These are phyloP conservation scores for Parathielavia appendiculata DNA, from an alignment of 495 filamentous ascomycete species.

Conservation along the genomic window DNA sequence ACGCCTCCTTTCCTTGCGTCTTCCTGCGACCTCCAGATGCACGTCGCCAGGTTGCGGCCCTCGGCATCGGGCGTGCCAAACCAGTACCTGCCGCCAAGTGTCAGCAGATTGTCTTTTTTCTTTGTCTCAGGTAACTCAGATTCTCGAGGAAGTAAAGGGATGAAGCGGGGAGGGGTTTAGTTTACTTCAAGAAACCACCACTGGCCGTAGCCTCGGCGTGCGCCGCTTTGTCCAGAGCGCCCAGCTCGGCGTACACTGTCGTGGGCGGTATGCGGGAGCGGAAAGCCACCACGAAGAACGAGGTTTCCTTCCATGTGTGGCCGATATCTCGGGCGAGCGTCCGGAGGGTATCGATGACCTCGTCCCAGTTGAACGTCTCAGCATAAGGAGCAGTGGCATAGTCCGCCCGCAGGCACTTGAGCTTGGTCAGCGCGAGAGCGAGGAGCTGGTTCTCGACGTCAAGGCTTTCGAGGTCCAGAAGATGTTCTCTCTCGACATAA, in stretches of 20 bases:
- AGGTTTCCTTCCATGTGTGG: conserved; percentile 56
- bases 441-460: conserved; percentile 60
- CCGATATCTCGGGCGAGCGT: conserved; percentile 40
- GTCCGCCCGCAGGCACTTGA: conserved; percentile 57
- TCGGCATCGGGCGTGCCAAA: conserved; percentile 63
- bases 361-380: conserved; percentile 72
- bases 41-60: conserved; percentile 68
- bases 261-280: conserved; percentile 60
- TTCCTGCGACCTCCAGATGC: conserved; percentile 64
- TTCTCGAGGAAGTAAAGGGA: too few relatives aligned
- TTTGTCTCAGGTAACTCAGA: conserved; percentile 12
- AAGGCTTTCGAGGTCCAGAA: conserved; percentile 63
- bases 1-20: conserved; percentile 65
- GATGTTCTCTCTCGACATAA: conserved; percentile 61
- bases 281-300: conserved; percentile 81
- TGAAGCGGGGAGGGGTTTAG: too few relatives aligned
- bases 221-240: conserved; percentile 64
- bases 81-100: conserved; percentile 57
- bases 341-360: conserved; percentile 53
- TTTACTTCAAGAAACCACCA: conserved; percentile 75
- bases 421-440: conserved; percentile 60
- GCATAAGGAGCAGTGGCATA: conserved; percentile 73
- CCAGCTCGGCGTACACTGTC: conserved; percentile 57
- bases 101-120: neutral
- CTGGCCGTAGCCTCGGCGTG: conserved; percentile 70